Percentiles rank a stretch among this genome's conserved stretches.
Conservation (phyloP, 2,329 filamentous ascomycete genomes). For the Karstenula rhodostoma region DNA sequence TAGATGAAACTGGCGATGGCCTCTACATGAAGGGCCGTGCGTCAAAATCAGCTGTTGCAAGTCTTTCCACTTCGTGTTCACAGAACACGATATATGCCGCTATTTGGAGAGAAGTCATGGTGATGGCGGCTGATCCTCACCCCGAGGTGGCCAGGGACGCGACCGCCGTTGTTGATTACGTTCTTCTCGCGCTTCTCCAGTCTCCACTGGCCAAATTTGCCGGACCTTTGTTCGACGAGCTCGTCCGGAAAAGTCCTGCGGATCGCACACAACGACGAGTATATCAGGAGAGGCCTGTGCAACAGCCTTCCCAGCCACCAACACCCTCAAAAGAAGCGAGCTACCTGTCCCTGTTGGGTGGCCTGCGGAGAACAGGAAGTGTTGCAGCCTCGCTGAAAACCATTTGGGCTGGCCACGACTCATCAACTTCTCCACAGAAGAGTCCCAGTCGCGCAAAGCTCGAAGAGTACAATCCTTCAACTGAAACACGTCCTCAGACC, state of each 20-base stretch:
- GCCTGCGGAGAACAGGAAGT: conserved; percentile 69
- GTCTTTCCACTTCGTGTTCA: conserved; percentile 55
- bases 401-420: conserved; percentile 57
- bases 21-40: conserved; percentile 42
- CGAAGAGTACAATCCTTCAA: conserved; percentile 70
- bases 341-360: conserved; percentile 63
- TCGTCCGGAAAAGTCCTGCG: conserved; percentile 56
- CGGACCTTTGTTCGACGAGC: conserved; percentile 77
- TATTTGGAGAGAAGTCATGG: conserved; percentile 91
- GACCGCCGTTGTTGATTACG: conserved; percentile 82
- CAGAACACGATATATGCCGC: conserved; percentile 92
- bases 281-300: conserved; percentile 44
- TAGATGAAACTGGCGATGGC: conserved; percentile 35
- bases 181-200: conserved; percentile 78
- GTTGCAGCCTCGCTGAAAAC: conserved; percentile 71
- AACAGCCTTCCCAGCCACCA: conserved; percentile 58
- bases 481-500: conserved; percentile 73
- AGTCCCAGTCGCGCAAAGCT: conserved; percentile 56
- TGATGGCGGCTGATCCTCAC: conserved; percentile 92
- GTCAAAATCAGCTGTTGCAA: conserved; percentile 18
- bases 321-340: conserved; percentile 64
- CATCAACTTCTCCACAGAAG: conserved; percentile 38
- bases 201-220: conserved; percentile 78
- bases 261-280: conserved; percentile 54
- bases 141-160: conserved; percentile 91